Conservation (phyloP, 2,329 filamentous ascomycete species). For the Chaetomiaceae sp. region DNA sequence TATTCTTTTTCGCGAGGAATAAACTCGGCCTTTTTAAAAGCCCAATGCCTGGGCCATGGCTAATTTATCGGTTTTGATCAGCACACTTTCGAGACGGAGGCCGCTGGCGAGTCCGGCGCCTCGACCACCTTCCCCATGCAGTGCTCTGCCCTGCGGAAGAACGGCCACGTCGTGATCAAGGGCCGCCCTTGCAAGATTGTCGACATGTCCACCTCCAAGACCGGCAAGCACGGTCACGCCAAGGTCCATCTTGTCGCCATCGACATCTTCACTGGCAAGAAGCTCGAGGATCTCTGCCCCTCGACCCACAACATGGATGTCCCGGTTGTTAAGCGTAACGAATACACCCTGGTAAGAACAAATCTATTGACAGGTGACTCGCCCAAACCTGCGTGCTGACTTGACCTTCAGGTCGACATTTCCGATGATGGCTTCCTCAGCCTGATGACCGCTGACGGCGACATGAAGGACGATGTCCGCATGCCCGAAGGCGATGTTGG, state of each 20-base stretch:
- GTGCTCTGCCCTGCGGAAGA: constrained; percentile 99
- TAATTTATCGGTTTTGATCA: constrained; percentile 39
- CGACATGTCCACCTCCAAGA: constrained; percentile 99
- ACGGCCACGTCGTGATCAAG: constrained; percentile 98
- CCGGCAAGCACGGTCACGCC: constrained; percentile 99
- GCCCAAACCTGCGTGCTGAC: constrained; percentile 14
- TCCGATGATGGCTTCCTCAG: constrained; percentile 92
- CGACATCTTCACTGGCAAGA: constrained; percentile 99
- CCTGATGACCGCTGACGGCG: constrained; percentile 82
- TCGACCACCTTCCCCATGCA: constrained; percentile 95
- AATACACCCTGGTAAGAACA: constrained; percentile 86
- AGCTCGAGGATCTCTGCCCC: constrained; percentile 97
- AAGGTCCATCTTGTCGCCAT: constrained; percentile 98
- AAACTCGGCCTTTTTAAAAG: not conserved
- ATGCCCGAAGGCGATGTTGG: constrained; percentile 85
- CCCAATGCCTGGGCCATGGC: not conserved
- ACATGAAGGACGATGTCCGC: constrained; percentile 92
- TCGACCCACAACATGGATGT: constrained; percentile 99
- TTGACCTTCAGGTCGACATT: constrained; percentile 69
- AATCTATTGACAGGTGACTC: constrained; percentile 10
- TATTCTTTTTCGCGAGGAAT: not conserved
- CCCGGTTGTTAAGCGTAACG: constrained; percentile 82
- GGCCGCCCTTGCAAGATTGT: constrained; percentile 99
- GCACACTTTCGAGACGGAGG: constrained; percentile 68
- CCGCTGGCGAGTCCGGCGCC: constrained; percentile 83